Base-by-base conservation (phyloP, 2,329 filamentous ascomycete species). In the Chaetomiaceae sp. region DNA sequence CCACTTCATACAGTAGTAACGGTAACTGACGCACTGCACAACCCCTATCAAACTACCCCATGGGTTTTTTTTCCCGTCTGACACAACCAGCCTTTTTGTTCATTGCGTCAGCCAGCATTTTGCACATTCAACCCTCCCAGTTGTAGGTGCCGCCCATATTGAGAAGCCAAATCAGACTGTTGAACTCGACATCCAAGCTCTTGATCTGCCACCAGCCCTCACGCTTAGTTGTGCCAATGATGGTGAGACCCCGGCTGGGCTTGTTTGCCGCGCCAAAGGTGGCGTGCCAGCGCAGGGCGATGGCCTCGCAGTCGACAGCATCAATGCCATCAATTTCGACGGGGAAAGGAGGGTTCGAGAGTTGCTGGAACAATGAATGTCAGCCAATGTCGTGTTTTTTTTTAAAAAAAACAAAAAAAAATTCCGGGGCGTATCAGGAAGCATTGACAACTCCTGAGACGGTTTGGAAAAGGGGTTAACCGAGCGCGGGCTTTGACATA, bases 181-280 rank as follows among this genome's bases (percentile, higher is more conserved):
- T 67, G 59, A 66, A 67, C 64, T 68, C 65, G 54, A 67, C 58
- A 38, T 65, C 58, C 40, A 67, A 54, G 57, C 60, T 61, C 43
- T 37, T 55, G 40, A 67, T 65, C 60, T 67, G 65, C 64, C 62
- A 64, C 37, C 49, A 61, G 29, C 64, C 64, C 32, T 58, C 58
- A 41, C 55, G 38, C 58, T 64, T 65, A 48, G 61, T 64, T 40
- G 55, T 61, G 48, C 60, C 60, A 45, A 67, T 58, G 43, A 67
- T 60, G 38, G 66, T 66, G 45, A 67, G 56, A 57, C 65, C 66
- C 45, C 62, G 63, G 61, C 58, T 61, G 21, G 65, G 63, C 58
- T 61, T 49, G 43, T 60, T 61, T 54, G 65, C 65, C 27, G 60
- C 60, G 53, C 66, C 66, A 32, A 67, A 68, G 7, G 60, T 61